A percentile compares a stretch with the other conserved stretches of the same genome.
These are phyloP conservation scores for Calocybe cyanea DNA, from an alignment of 768 basidiomycete genomes.

Conservation along the genomic window DNA sequence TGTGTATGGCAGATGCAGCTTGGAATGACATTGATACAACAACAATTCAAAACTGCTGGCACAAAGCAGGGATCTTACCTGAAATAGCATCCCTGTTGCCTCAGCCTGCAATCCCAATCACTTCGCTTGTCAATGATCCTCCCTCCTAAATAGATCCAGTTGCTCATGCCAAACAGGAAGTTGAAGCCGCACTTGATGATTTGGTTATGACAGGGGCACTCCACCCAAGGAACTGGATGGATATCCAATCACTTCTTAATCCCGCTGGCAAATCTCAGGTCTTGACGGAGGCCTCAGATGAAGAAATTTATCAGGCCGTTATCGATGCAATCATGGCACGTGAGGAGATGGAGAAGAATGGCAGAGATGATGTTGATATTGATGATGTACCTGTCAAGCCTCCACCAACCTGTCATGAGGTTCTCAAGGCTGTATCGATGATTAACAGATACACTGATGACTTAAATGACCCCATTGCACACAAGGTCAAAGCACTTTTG, in stretches of 20 bases:
- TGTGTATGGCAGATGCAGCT: constrained; percentile 24
- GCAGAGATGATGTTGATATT: neutral
- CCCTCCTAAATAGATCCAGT: neutral
- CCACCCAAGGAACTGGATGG: constrained; percentile 6
- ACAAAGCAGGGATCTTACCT: constrained; percentile 23
- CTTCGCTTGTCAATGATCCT: constrained; percentile 17
- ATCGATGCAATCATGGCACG: neutral
- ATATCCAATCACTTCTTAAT: constrained; percentile 6
- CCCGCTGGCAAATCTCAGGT: neutral
- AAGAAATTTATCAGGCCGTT: constrained; percentile 5
- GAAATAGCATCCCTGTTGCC: constrained; percentile 10
- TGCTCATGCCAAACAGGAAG: constrained; percentile 12
- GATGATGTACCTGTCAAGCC: too few relatives aligned
- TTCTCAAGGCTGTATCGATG: neutral
- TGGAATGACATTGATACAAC: constrained; percentile 9
- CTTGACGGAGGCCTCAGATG: constrained; percentile 1
- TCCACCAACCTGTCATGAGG: neutral
- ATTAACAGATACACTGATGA: neutral
- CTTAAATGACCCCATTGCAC: neutral
- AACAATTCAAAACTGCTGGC: constrained; percentile 29
- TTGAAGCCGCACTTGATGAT: neutral
- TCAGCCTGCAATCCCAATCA: constrained; percentile 18
- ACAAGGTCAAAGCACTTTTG: constrained; percentile 4
- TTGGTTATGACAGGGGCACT: constrained; percentile 7
- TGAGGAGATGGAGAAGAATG: neutral